phyloP scores from a whole-genome alignment of 208 protist genomes.

The Herpetomonas samuelpessoai region DNA sequence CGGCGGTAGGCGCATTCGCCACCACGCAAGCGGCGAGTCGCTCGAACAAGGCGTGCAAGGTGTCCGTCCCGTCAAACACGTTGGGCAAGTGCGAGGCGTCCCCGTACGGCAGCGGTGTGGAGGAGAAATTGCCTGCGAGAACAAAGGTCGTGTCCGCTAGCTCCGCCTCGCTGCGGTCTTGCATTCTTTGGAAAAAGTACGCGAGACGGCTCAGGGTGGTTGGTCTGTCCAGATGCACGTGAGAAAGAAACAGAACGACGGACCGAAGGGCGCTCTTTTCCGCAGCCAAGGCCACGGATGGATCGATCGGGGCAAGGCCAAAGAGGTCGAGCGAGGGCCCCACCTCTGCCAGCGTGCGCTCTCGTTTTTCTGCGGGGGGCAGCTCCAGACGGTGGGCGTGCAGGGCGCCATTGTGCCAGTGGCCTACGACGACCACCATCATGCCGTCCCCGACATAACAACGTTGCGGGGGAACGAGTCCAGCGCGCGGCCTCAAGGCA shows the following conservation, averaged over 20 bases:
- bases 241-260: conserved; percentile 77
- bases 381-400: conserved; percentile 46
- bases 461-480: conserved; percentile 20
- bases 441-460: conserved; percentile 61
- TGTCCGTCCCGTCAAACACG: conserved; percentile 54
- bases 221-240: conserved; percentile 77
- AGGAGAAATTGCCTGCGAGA: conserved; percentile 77
- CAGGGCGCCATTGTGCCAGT: conserved; percentile 47
- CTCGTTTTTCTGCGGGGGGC: conserved; percentile 74
- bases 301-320: conserved; percentile 53
- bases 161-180: conserved; percentile 74
- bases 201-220: conserved; percentile 47
- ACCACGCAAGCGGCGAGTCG: conserved; percentile 49
- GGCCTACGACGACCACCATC: conserved; percentile 66
- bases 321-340: conserved; percentile 67
- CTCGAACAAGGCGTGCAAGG: conserved; percentile 46
- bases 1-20: conserved; percentile 62
- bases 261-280: conserved; percentile 72
- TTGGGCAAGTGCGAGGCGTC: conserved; percentile 80
- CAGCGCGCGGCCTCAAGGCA: conserved; percentile 32
- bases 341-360: conserved; percentile 50
- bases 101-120: conserved; percentile 57
- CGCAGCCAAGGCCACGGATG: conserved; percentile 29
- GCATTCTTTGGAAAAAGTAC: conserved; percentile 79
- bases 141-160: conserved; percentile 79